phyloP scores from a whole-genome alignment of 2,329 filamentous ascomycete species.

The Mycosphaerella sp. region DNA sequence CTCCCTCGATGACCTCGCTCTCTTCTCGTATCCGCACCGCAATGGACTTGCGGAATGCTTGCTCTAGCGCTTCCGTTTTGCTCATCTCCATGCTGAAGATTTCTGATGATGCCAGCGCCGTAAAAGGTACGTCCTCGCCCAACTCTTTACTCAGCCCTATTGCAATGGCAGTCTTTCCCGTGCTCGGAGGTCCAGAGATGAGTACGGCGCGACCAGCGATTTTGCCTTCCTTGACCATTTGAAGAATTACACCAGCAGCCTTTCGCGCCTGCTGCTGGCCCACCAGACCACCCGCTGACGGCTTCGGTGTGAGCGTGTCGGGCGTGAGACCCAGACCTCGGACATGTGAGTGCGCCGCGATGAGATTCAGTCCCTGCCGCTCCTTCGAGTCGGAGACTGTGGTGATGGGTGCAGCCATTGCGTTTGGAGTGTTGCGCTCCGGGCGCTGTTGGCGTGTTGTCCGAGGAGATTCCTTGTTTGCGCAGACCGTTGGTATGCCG shows the following conservation, averaged over 20 bases:
- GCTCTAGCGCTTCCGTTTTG: slow-evolving; percentile 95
- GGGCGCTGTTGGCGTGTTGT: not conserved
- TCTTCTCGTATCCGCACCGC: slow-evolving; percentile 98
- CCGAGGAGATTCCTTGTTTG: too few relatives aligned
- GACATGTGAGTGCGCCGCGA: slow-evolving; percentile 97
- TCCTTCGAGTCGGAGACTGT: slow-evolving; percentile 95
- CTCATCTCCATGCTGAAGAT: slow-evolving; percentile 99
- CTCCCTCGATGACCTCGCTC: slow-evolving; percentile 97
- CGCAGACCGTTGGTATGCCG: too few relatives aligned
- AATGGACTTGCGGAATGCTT: slow-evolving; percentile 98
- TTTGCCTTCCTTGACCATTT: slow-evolving; percentile 99
- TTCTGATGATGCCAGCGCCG: slow-evolving; percentile 88
- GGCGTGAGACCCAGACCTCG: slow-evolving; percentile 88
- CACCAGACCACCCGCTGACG: slow-evolving; percentile 83
- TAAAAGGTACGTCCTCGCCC: slow-evolving; percentile 86
- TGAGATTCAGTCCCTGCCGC: slow-evolving; percentile 91
- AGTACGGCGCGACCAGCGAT: slow-evolving; percentile 92
- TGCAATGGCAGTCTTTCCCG: slow-evolving; percentile 95
- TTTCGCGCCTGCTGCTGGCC: slow-evolving; percentile 96
- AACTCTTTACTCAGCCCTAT: slow-evolving; percentile 99
- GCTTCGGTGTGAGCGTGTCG: slow-evolving; percentile 80
- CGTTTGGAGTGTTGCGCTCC: slow-evolving; percentile 3
- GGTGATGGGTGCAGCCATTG: slow-evolving; percentile 47
- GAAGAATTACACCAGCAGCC: slow-evolving; percentile 88
- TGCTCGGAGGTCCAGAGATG: slow-evolving; percentile 92